phyloP scores from a whole-genome alignment of 345 rosid species.

The Hirschfeldia incana region DNA sequence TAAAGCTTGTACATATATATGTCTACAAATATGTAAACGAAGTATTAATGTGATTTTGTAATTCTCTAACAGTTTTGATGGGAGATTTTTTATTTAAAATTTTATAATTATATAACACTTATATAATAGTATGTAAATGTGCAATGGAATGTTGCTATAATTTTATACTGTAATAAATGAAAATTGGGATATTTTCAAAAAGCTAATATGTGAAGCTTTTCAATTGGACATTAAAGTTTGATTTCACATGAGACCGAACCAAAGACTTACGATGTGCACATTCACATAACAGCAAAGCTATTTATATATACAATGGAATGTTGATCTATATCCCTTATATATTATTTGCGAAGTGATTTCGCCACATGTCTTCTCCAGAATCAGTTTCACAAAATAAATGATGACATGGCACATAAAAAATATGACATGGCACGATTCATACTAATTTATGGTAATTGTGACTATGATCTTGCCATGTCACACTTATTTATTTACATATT shows the following conservation, averaged over 20 bases:
- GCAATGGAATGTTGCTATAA: not conserved
- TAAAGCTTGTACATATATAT: not conserved
- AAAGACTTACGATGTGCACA: not conserved
- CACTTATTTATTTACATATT: too few relatives aligned
- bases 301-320: not conserved
- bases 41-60: not conserved
- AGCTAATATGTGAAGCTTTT: constrained; percentile 15
- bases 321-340: not conserved
- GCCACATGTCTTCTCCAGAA: too few relatives aligned
- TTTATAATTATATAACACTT: not conserved
- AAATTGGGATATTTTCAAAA: constrained; percentile 4
- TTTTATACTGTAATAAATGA: not conserved
- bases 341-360: too few relatives aligned
- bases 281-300: not conserved
- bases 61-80: not conserved
- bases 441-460: too few relatives aligned
- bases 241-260: constrained; percentile 33
- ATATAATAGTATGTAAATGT: not conserved
- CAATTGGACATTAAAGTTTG: constrained; percentile 25
- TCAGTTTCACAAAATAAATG: too few relatives aligned
- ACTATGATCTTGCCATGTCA: too few relatives aligned
- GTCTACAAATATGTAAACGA: not conserved
- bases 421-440: too few relatives aligned
- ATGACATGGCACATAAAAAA: too few relatives aligned
- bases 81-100: not conserved